These are phyloP conservation scores for Caloboletus firmus DNA, from an alignment of 1,284 basidiomycete species.

Conservation along the genomic window DNA sequence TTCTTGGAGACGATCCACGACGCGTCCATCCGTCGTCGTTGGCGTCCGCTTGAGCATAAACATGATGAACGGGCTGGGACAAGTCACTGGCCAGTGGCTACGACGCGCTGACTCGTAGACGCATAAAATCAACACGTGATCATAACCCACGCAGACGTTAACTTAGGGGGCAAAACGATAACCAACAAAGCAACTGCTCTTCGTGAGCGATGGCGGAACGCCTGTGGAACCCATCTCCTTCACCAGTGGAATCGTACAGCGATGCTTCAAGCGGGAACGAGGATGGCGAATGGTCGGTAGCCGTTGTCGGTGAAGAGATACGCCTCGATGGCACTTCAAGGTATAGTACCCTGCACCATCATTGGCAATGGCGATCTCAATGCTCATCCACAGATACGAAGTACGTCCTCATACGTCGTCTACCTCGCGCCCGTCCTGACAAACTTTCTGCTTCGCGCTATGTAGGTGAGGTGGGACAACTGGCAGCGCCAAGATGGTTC, in stretches of 20 bases:
- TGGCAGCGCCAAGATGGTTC: constrained; percentile 41
- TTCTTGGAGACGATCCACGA: constrained; percentile 65
- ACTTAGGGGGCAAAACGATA: no score
- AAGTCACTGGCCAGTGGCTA: no score
- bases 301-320: constrained; percentile 41
- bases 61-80: not conserved
- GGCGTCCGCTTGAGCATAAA: constrained; percentile 70
- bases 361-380: constrained; percentile 3
- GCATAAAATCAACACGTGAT: constrained; percentile 23
- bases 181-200: not conserved
- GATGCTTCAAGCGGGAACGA: constrained; percentile 34
- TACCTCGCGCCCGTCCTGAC: not conserved
- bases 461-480: constrained; percentile 41
- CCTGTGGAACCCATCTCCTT: constrained; percentile 35
- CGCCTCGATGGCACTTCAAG: constrained; percentile 34
- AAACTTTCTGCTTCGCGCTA: constrained; percentile 2
- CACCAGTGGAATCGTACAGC: constrained; percentile 38
- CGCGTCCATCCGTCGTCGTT: constrained; percentile 64
- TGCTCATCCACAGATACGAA: constrained; percentile 33
- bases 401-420: constrained; percentile 20
- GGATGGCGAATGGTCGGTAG: constrained; percentile 37
- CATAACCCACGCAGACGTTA: not conserved
- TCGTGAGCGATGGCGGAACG: not conserved
- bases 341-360: constrained; percentile 20
- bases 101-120: constrained; percentile 6